Evolutionary conservation across 2,329 filamentous ascomycete genomes (phyloP).

Genomic region (Ceratocystis papillata): DNA sequence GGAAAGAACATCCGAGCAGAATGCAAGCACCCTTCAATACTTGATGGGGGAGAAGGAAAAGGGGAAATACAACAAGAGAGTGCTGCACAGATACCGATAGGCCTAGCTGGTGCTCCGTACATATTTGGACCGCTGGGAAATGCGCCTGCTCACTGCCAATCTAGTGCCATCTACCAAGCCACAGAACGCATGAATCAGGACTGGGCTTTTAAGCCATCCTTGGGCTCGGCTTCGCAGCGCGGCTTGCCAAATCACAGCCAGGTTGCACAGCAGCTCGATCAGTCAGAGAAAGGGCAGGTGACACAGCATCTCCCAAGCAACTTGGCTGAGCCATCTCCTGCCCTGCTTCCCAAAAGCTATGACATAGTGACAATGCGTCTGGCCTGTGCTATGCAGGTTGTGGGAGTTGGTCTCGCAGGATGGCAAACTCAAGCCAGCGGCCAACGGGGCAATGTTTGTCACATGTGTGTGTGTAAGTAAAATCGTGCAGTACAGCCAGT

Average conservation of each 20-base stretch:
- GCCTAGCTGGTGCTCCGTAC: conserved; percentile 30
- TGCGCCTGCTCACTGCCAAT: neutral
- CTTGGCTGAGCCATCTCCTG: neutral
- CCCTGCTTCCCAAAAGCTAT: neutral
- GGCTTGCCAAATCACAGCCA: conserved; percentile 30
- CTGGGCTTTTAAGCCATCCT: neutral
- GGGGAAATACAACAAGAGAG: neutral
- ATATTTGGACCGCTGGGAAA: neutral
- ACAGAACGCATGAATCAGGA: neutral
- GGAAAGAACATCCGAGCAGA: neutral
- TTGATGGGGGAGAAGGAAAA: neutral
- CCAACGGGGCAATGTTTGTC: neutral
- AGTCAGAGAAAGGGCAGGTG: conserved; percentile 2
- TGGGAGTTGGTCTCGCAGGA: neutral
- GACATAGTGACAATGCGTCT: neutral
- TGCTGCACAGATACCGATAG: neutral
- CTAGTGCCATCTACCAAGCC: neutral
- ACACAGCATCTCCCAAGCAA: conserved; percentile 4
- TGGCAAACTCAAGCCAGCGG: neutral
- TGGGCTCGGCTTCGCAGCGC: neutral
- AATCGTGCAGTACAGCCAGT: neutral
- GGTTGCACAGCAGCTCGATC: conserved; percentile 4
- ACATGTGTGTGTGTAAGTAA: neutral
- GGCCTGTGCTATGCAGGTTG: neutral
- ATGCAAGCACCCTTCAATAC: neutral